Evolutionary conservation across 1,139 yeast species (phyloP).

Genomic region (Saccharomyces hybrid): DNA sequence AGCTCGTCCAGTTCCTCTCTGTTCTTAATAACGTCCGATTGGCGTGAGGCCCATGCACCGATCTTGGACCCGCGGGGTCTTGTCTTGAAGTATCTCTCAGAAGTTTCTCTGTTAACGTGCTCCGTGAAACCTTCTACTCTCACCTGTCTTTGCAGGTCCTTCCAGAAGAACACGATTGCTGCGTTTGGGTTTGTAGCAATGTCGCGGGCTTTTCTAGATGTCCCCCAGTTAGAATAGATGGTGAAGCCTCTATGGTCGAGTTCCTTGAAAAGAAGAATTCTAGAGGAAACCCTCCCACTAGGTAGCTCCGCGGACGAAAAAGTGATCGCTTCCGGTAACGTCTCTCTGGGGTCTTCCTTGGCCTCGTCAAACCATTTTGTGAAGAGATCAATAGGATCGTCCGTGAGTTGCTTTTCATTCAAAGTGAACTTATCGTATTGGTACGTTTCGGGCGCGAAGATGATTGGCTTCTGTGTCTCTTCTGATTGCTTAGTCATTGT

Average conservation of each 20-base stretch:
- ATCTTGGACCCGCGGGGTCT: slow-evolving; percentile 89
- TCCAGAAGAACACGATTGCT: slow-evolving; percentile 90
- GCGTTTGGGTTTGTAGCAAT: slow-evolving; percentile 67
- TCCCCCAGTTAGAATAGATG: slow-evolving; percentile 87
- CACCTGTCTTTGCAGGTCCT: slow-evolving; percentile 80
- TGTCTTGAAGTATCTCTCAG: slow-evolving; percentile 70
- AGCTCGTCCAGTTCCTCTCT: slow-evolving; percentile 57
- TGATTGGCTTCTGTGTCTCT: slow-evolving; percentile 26
- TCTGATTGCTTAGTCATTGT: slow-evolving; percentile 18
- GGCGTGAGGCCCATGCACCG: slow-evolving; percentile 98
- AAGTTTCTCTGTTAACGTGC: slow-evolving; percentile 62
- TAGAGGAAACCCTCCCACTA: slow-evolving; percentile 75
- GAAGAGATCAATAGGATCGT: slow-evolving; percentile 70
- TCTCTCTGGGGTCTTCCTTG: slow-evolving; percentile 41
- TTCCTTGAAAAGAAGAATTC: slow-evolving; percentile 82
- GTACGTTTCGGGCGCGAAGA: slow-evolving; percentile 77
- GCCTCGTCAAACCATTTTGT: slow-evolving; percentile 83
- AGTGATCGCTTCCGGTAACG: slow-evolving; percentile 71
- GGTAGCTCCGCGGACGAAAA: slow-evolving; percentile 85
- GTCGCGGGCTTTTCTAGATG: slow-evolving; percentile 74
- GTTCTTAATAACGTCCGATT: slow-evolving; percentile 50
- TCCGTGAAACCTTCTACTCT: slow-evolving; percentile 85
- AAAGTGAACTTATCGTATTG: slow-evolving; percentile 72
- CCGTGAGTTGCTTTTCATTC: slow-evolving; percentile 44
- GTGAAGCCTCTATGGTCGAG: slow-evolving; percentile 78